Percentiles rank a stretch among this genome's conserved stretches.
Evolutionary conservation across 1,284 basidiomycete genomes (phyloP).

Genomic region (Vanrija sp.): DNA sequence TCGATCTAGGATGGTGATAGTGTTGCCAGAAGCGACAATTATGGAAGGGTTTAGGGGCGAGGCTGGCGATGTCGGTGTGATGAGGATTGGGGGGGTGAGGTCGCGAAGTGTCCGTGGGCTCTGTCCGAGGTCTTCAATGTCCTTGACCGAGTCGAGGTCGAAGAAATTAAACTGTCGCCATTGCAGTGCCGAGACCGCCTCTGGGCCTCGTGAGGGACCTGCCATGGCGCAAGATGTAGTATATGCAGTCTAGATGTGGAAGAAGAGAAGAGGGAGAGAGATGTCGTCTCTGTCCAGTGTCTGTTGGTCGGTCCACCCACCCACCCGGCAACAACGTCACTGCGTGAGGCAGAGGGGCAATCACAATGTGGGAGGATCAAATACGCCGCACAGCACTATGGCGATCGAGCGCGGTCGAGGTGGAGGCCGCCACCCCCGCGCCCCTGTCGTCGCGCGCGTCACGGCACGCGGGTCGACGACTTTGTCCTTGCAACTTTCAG

Average conservation of each 20-base stretch:
- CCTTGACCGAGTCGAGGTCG: slow-evolving; percentile 62
- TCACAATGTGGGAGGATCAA: not conserved
- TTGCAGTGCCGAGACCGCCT: slow-evolving; percentile 29
- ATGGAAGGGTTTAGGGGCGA: slow-evolving; percentile 37
- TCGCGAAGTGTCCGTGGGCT: slow-evolving; percentile 67
- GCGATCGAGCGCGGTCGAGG: not conserved
- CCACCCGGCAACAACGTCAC: not conserved
- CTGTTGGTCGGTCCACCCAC: too few relatives aligned
- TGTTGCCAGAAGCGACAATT: slow-evolving; percentile 35
- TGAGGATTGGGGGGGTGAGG: slow-evolving; percentile 30
- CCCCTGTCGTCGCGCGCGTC: not conserved
- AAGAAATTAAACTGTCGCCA: slow-evolving; percentile 70
- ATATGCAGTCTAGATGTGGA: not conserved
- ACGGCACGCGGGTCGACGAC: not conserved
- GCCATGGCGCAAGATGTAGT: slow-evolving; percentile 2
- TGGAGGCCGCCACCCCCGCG: not conserved
- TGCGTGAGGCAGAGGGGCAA: not conserved
- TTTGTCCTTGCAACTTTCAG: not conserved
- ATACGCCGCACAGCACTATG: too few relatives aligned
- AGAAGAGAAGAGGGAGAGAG: not conserved
- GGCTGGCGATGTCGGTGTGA: slow-evolving; percentile 31
- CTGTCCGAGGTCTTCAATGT: slow-evolving; percentile 68
- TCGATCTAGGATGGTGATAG: slow-evolving; percentile 56
- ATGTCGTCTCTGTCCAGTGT: not conserved
- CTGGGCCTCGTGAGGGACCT: slow-evolving; percentile 11